Conservation (phyloP, 2,329 filamentous ascomycete genomes). For the Cercospora sp. region DNA sequence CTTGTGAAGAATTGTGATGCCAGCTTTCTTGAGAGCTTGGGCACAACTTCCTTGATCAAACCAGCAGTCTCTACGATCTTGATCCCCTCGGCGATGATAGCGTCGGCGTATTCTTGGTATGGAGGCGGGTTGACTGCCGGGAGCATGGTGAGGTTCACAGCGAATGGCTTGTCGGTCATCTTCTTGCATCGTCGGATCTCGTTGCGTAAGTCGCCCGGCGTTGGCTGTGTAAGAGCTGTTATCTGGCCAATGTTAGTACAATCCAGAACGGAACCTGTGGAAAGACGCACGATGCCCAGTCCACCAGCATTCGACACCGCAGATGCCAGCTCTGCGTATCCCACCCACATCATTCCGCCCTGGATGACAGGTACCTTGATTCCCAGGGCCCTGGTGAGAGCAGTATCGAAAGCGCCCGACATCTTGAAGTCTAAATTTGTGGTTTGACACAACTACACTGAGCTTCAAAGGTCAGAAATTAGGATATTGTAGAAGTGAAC, state of each 20-base stretch:
- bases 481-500: background rate
- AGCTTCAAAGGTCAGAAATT: background rate
- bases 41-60: conserved; percentile 81
- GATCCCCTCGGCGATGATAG: conserved; percentile 88
- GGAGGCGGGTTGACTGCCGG: conserved; percentile 84
- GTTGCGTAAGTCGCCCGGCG: conserved; percentile 83
- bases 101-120: conserved; percentile 85
- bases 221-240: conserved; percentile 86
- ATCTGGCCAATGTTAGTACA: conserved; percentile 39
- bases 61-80: conserved; percentile 88
- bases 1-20: conserved; percentile 83
- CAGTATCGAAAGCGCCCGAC: conserved; percentile 57
- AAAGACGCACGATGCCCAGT: conserved; percentile 60
- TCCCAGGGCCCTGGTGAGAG: conserved; percentile 60
- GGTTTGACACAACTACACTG: too few relatives aligned
- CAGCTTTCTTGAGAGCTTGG: conserved; percentile 78
- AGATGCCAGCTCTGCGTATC: conserved; percentile 72
- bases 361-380: conserved; percentile 73
- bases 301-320: conserved; percentile 76
- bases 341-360: conserved; percentile 82
- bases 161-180: conserved; percentile 78
- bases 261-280: background rate
- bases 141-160: conserved; percentile 89
- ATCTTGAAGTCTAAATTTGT: conserved; percentile 44
- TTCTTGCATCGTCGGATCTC: conserved; percentile 83